A percentile compares a stretch with the other conserved stretches of the same genome.
phyloP scores from a whole-genome alignment of 148 eudicot genomes.

The Limonium bicolor region DNA sequence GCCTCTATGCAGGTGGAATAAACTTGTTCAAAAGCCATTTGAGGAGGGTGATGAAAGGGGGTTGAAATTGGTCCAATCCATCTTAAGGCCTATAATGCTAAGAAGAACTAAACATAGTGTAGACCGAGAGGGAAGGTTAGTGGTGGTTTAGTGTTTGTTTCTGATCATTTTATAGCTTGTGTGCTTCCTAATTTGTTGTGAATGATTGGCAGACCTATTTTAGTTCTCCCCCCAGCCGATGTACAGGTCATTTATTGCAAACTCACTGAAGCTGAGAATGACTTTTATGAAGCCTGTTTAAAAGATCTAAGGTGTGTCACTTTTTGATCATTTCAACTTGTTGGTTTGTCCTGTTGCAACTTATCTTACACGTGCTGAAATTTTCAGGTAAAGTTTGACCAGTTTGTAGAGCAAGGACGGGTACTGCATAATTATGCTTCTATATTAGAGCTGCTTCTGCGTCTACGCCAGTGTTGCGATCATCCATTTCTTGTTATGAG shows the following conservation, averaged over 20 bases:
- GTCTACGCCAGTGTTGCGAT: conserved; percentile 98
- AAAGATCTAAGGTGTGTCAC: conserved; percentile 65
- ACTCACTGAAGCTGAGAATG: conserved; percentile 86
- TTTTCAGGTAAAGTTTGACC: conserved; percentile 87
- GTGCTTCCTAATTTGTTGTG: not conserved
- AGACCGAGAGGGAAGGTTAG: conserved; percentile 78
- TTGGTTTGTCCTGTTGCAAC: conserved; percentile 1
- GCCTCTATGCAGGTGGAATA: conserved; percentile 65
- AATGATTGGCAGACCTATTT: conserved; percentile 63
- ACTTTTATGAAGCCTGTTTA: conserved; percentile 88
- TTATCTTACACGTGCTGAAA: conserved; percentile 8
- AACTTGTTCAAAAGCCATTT: conserved; percentile 86
- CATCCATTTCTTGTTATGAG: conserved; percentile 99
- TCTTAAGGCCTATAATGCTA: conserved; percentile 83
- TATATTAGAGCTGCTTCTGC: conserved; percentile 77
- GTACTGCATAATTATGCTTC: conserved; percentile 97
- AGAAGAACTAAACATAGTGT: conserved; percentile 83
- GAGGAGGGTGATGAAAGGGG: conserved; percentile 99
- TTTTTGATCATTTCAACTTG: not conserved
- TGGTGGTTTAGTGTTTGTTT: not conserved
- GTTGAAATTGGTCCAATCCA: conserved; percentile 66
- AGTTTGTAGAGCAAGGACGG: conserved; percentile 93
- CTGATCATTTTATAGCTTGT: not conserved
- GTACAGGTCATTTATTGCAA: conserved; percentile 74
- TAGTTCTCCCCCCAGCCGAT: conserved; percentile 89